These are phyloP conservation scores for Lactarius hatsudake DNA, from an alignment of 768 basidiomycete species.

Conservation along the genomic window DNA sequence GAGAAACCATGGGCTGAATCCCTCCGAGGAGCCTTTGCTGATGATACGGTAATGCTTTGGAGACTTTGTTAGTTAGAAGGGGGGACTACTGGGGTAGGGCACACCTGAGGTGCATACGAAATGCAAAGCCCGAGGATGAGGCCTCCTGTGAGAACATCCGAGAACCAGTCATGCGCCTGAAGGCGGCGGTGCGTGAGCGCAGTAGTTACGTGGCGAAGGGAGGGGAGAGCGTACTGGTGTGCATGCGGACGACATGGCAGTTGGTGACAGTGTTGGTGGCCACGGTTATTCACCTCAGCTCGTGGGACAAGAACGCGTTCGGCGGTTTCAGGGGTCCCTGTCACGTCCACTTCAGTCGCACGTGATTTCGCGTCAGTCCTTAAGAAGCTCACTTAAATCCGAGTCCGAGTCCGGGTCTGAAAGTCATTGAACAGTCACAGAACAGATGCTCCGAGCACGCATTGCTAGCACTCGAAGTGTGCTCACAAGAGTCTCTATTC, in stretches of 20 bases:
- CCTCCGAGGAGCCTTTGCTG: constrained; percentile 71
- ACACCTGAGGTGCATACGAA: constrained; percentile 29
- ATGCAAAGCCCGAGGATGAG: constrained; percentile 29
- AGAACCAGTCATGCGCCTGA: constrained; percentile 28
- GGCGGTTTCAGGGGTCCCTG: constrained; percentile 13
- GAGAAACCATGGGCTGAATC: constrained; percentile 89
- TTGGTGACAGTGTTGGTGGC: background rate
- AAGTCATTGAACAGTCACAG: background rate
- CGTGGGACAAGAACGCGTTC: background rate
- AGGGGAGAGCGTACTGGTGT: constrained; percentile 13
- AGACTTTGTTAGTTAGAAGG: background rate
- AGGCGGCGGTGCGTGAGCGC: background rate
- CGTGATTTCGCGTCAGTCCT: constrained; percentile 16
- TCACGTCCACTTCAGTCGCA: background rate
- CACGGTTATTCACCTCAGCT: background rate
- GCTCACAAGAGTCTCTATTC: constrained; percentile 10
- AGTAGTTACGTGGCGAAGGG: background rate
- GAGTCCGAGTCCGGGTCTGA: background rate
- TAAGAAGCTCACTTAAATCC: background rate
- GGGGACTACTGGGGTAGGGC: background rate
- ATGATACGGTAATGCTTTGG: constrained; percentile 81
- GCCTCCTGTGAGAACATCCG: constrained; percentile 25
- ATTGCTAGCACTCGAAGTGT: constrained; percentile 4
- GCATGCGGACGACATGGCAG: constrained; percentile 24
- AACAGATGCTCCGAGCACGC: constrained; percentile 21